Evolutionary conservation across 1,139 yeast genomes (phyloP).

Genomic region (Geotrichum siamense): DNA sequence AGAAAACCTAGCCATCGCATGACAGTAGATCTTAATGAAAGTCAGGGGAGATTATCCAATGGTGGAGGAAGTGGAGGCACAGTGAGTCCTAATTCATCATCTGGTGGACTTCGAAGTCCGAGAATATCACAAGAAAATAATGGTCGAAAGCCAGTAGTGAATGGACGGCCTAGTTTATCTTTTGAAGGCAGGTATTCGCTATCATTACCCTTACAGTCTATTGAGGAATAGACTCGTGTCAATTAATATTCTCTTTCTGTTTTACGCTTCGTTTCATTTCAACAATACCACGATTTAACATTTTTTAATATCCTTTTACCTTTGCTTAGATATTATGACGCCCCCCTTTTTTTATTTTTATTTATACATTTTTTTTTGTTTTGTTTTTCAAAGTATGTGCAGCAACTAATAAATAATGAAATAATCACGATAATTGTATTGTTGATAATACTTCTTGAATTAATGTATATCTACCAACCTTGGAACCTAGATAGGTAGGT

Average conservation of each 20-base stretch:
- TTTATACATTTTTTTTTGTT: no score
- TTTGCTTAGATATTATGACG: no score
- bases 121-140: constrained; percentile 10
- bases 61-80: not conserved
- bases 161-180: constrained; percentile 10
- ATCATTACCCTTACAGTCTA: constrained; percentile 18
- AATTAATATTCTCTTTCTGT: not conserved
- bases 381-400: no score
- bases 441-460: no score
- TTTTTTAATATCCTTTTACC: no score
- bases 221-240: constrained; percentile 8
- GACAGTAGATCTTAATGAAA: constrained; percentile 9
- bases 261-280: not conserved
- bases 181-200: constrained; percentile 20
- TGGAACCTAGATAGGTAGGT: no score
- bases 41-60: constrained; percentile 2
- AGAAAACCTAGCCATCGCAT: constrained; percentile 12
- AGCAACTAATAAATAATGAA: no score
- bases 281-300: no score
- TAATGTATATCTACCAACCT: no score
- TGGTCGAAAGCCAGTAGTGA: not conserved
- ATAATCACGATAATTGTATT: no score
- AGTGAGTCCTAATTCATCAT: constrained; percentile 5
- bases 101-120: constrained; percentile 11
- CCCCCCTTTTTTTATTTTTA: no score